Conservation (phyloP, 1,284 basidiomycete genomes). For the Lentinus polychrous region DNA sequence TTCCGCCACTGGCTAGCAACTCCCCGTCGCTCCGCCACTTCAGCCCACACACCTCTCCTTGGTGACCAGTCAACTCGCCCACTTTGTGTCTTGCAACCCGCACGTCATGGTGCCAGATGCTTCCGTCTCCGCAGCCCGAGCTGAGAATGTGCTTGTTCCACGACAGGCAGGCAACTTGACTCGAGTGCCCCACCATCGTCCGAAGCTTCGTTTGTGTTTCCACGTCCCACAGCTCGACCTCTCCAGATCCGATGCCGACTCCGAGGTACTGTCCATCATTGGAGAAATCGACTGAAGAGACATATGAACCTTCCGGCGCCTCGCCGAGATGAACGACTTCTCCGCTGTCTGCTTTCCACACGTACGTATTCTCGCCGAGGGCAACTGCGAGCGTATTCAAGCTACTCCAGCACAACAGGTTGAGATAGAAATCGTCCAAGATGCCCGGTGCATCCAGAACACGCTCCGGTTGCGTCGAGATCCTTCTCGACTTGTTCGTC, state of each 20-base stretch:
- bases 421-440: conserved; percentile 96
- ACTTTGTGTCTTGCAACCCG: conserved; percentile 84
- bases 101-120: conserved; percentile 93
- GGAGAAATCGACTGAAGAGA: conserved; percentile 82
- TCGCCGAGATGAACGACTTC: conserved; percentile 74
- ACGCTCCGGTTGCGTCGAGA: conserved; percentile 80
- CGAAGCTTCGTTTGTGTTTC: conserved; percentile 76
- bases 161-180: conserved; percentile 74
- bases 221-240: conserved; percentile 95
- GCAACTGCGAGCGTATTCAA: conserved; percentile 88
- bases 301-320: conserved; percentile 66
- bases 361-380: conserved; percentile 75
- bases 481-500: conserved; percentile 67
- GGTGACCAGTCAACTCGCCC: conserved; percentile 82
- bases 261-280: conserved; percentile 85
- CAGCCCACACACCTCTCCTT: conserved; percentile 83
- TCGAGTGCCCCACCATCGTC: conserved; percentile 82
- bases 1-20: conserved; percentile 89
- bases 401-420: conserved; percentile 85
- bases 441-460: conserved; percentile 95
- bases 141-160: conserved; percentile 85
- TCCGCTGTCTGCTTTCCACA: conserved; percentile 93
- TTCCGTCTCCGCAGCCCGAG: conserved; percentile 88
- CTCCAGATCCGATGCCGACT: conserved; percentile 79
- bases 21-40: conserved; percentile 82